Percentiles rank a stretch among this genome's conserved stretches.
Evolutionary conservation across 2,329 filamentous ascomycete species (phyloP).

Genomic region (Huntiella abstrusa): DNA sequence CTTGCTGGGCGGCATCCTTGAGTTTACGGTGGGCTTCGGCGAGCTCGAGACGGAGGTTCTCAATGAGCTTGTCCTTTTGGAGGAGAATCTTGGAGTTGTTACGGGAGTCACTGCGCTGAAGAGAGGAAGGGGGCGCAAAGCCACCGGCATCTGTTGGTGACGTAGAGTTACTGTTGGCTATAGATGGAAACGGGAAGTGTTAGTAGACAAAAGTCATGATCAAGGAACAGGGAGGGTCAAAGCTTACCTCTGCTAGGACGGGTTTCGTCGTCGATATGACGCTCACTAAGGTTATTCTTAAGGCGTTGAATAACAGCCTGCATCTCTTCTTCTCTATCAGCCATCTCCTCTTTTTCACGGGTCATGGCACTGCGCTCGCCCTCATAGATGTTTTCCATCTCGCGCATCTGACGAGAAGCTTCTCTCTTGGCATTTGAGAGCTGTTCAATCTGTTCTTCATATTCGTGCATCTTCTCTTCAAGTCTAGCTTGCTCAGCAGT

Average conservation of each 20-base stretch:
- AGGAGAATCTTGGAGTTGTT: constrained; percentile 79
- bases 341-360: constrained; percentile 81
- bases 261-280: constrained; percentile 31
- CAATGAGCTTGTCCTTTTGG: constrained; percentile 93
- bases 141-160: constrained; percentile 53
- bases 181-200: constrained; percentile 6
- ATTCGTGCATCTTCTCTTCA: constrained; percentile 75
- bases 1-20: constrained; percentile 82
- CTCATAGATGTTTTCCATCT: constrained; percentile 86
- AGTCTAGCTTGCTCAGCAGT: constrained; percentile 65
- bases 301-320: constrained; percentile 75
- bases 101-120: constrained; percentile 73
- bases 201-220: neutral
- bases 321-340: constrained; percentile 73
- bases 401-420: constrained; percentile 61
- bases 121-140: constrained; percentile 69
- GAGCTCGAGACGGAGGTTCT: constrained; percentile 75
- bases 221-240: neutral
- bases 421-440: constrained; percentile 76
- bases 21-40: constrained; percentile 92
- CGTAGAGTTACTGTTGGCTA: constrained; percentile 25
- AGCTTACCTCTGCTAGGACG: constrained; percentile 10
- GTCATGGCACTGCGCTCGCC: constrained; percentile 70
- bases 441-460: constrained; percentile 62
- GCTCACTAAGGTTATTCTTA: constrained; percentile 73